Conservation (phyloP, 441 rosid genomes). For the Metrosideros polymorpha region DNA sequence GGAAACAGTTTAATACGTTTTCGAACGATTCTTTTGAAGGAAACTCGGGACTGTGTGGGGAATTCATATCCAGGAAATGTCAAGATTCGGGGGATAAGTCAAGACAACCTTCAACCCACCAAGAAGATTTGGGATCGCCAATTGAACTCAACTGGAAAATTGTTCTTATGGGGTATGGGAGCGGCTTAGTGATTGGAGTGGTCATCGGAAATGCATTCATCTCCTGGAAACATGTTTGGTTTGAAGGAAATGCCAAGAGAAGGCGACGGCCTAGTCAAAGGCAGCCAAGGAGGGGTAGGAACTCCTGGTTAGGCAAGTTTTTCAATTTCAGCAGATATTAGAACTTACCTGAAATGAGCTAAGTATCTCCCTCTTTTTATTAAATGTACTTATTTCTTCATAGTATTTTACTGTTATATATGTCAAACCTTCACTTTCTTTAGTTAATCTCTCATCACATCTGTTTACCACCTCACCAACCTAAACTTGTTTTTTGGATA, state of each 20-base stretch:
- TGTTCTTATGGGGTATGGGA: background rate
- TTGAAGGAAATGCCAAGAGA: too few relatives aligned
- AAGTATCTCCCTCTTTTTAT: accelerated
- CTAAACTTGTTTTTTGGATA: background rate
- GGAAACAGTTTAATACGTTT: background rate
- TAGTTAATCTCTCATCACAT: background rate
- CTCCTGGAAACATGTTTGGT: background rate
- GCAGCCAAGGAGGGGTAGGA: background rate
- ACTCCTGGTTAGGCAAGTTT: accelerated
- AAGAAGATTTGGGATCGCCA: background rate
- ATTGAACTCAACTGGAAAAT: background rate
- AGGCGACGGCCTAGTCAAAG: background rate
- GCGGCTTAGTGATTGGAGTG: background rate
- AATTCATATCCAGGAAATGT: background rate
- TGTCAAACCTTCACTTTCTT: background rate
- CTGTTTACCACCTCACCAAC: too few relatives aligned
- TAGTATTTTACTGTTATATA: too few relatives aligned
- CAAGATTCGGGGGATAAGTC: accelerated
- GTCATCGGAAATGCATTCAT: background rate
- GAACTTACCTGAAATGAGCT: background rate
- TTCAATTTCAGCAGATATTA: background rate
- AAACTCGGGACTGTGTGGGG: background rate
- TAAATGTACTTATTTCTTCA: background rate
- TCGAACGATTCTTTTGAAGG: background rate
- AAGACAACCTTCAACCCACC: background rate